Evolutionary conservation across 768 basidiomycete genomes (phyloP), one percentile per base, ranked within the genome.

Genomic region (Boletus rufocinnamomeus): DNA sequence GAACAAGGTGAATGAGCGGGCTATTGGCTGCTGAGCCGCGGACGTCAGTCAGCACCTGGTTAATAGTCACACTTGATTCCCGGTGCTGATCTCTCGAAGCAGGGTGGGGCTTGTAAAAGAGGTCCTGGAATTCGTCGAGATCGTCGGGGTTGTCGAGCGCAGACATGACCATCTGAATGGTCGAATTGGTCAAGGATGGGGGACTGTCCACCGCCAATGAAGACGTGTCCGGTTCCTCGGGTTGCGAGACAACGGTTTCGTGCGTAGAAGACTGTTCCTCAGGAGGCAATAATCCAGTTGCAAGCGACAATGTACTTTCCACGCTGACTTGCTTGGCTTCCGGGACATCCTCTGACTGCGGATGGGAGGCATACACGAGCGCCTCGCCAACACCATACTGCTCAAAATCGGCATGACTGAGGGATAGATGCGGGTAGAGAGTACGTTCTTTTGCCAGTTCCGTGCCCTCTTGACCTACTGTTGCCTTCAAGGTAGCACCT

Each of bases 51-150:
- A 71, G 69, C 25, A 77, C 62, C 60, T 56, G 69, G 40, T 40
- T 64, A 57, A 44, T 28, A 50, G 27, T n/a, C 45, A 37, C 19
- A 21, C 21, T 34, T 5, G 38, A 23, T 14, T 65, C 66, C 27
- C 25, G 51, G 27, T 41, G n/a, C 34, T 44, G 58, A 38, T 45
- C 51, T 14, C 47, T 32, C 7, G 44, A 46, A 19, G 43, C 0
- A 25, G 54, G 28, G 13, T 32, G 57, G 4, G 87, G 87, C 43
- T 76, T 77, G 68, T 87, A 91, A 72, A 91, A 91, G 9, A 92
- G 75, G 65, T 91, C 87, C 38, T 82, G 83, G 75, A 88, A 91
- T 13, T 82, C 78, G n/a, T 89, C 87, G 8, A 91, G 76, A 61
- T 91, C 88, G 56, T 87, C 85, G 0, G 81, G 79, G 56, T 77